Evolutionary conservation across 768 basidiomycete genomes (phyloP).

Genomic region (Boletus rubroflammeus): DNA sequence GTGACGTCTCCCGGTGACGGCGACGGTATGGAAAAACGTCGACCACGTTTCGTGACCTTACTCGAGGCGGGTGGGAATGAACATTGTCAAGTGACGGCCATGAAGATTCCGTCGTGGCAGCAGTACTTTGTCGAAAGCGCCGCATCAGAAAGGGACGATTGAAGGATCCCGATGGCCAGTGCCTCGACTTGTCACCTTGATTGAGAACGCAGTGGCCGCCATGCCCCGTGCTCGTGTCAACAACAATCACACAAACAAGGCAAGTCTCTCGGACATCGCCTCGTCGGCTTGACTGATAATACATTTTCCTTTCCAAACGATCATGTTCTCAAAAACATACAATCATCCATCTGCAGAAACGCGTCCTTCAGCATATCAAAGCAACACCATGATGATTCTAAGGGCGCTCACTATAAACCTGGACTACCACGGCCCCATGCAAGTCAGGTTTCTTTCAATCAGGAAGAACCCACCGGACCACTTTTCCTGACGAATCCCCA

Average conservation of each 20-base stretch:
- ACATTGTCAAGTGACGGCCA: too few species aligned
- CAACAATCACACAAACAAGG: not conserved
- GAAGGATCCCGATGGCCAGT: not conserved
- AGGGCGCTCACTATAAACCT: not conserved
- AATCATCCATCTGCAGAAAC: not conserved
- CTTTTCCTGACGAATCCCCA: conserved; percentile 24
- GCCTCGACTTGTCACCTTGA: not conserved
- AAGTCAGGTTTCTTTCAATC: conserved; percentile 10
- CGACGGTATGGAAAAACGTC: not conserved
- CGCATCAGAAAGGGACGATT: too few species aligned
- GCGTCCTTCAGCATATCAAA: not conserved
- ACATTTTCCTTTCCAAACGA: not conserved
- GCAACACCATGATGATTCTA: not conserved
- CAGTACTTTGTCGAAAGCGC: too few species aligned
- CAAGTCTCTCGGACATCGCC: not conserved
- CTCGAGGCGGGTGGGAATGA: too few species aligned
- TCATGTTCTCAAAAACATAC: not conserved
- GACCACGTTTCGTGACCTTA: too few species aligned
- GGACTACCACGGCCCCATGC: not conserved
- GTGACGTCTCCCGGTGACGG: too few species aligned
- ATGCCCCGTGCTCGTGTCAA: not conserved
- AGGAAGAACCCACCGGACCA: conserved; percentile 22
- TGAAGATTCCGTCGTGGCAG: too few species aligned
- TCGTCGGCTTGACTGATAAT: not conserved
- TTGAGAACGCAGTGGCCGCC: not conserved